phyloP scores from a whole-genome alignment of 352 stramenopile species.

The Globisporangium middletonii region DNA sequence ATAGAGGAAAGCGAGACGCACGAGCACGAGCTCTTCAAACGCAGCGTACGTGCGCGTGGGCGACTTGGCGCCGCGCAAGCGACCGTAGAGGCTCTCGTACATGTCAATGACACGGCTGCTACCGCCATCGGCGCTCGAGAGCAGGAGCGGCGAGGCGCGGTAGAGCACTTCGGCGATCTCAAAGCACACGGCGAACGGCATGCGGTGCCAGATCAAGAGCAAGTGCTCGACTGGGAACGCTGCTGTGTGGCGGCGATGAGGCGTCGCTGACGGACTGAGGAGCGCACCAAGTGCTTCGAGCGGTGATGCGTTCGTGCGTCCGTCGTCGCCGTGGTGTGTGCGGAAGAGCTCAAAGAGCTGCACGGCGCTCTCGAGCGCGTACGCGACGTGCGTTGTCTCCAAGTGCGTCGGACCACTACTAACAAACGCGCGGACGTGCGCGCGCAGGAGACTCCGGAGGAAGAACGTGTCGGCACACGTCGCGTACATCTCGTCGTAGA shows the following conservation, averaged over 20 bases:
- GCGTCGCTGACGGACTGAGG: not conserved
- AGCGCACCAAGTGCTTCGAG: conserved; percentile 4
- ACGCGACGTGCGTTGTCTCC: conserved; percentile 33
- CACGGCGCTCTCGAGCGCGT: conserved; percentile 19
- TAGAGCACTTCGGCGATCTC: conserved; percentile 61
- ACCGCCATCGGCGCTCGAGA: not conserved
- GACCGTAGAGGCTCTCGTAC: conserved; percentile 51
- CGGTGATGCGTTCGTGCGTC: not conserved
- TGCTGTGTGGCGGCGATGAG: not conserved
- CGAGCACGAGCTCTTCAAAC: conserved; percentile 49
- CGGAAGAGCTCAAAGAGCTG: conserved; percentile 34
- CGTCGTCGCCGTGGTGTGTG: conserved; percentile 13
- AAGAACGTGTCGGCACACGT: conserved; percentile 51
- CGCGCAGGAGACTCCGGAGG: conserved; percentile 35
- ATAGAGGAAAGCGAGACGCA: conserved; percentile 52
- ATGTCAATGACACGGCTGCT: conserved; percentile 26
- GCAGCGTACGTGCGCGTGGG: conserved; percentile 22
- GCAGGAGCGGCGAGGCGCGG: conserved; percentile 12
- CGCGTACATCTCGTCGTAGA: conserved; percentile 36
- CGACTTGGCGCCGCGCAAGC: conserved; percentile 28
- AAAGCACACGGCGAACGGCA: conserved; percentile 57
- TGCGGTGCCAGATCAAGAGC: conserved; percentile 45
- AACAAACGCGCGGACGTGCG: conserved; percentile 44
- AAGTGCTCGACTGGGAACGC: conserved; percentile 18
- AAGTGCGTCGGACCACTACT: conserved; percentile 10